Base-by-base conservation (phyloP, 805 yeast species). In the Lipomyces lipofer region DNA sequence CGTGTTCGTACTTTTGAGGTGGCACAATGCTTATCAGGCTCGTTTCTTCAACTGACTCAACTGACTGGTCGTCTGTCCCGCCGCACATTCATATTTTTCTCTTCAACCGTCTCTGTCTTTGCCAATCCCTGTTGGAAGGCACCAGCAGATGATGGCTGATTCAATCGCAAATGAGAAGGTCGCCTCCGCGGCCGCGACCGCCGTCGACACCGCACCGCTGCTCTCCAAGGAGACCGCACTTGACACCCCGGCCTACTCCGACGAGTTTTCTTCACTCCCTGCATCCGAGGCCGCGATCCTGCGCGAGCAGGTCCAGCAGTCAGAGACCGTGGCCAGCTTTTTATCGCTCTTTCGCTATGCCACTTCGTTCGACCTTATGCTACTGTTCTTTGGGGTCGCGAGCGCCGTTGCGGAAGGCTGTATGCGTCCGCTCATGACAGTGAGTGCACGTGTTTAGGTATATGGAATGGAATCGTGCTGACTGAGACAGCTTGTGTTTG, bases 401-500 rank as follows among this genome's bases (percentile, higher is more conserved):
- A 60, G 66, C 47, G 64, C 77, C 1, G 62, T 70, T 9, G 69
- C 70, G 3, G 69, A 71, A 13, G 77, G 77, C 15, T 74, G 72
- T 22, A 72, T 72, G 19, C 51, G 74, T 49, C 77, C 77, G 1
- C 49, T 60, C 9, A 55, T 60, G 63, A 58, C 60, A 19, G 63
- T 58, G 25, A n/a, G 61, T 38, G 22, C n/a, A 17, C 12, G 2
- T 7, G 21, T 1, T 25, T 40, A 12, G n/a, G n/a, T n/a, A 17
- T n/a, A 19, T n/a, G 12, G 24, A 19, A 8, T 19, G 40, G 17
- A 19, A 13, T 33, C 38, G 13, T 13, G 10, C 32, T 32, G 12
- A 62, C 69, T 64, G 69, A 69, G 58, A 70, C 74, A 51, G 40
- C 81, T 12, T 29, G 73, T 74, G 7, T 71, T 74, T 24, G 78